Conservation (phyloP, 148 eudicot species). For the Gaultheria prostrata region DNA sequence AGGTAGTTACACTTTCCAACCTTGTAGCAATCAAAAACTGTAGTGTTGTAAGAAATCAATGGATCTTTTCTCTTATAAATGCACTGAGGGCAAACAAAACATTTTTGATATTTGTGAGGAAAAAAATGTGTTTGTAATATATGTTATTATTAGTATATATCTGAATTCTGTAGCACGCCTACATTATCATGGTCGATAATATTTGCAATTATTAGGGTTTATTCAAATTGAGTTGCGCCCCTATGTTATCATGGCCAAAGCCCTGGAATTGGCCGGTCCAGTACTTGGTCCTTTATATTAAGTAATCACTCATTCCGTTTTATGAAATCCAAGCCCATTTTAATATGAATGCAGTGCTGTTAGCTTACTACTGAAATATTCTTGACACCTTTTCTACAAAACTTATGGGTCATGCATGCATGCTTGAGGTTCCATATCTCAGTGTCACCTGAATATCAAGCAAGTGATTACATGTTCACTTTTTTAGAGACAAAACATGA, state of each 20-base stretch:
- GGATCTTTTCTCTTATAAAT: not conserved
- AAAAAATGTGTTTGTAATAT: no score
- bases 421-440: not conserved
- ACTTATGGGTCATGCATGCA: not conserved
- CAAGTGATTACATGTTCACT: not conserved
- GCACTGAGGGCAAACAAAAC: no score
- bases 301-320: not conserved
- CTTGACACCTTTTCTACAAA: not conserved
- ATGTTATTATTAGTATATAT: not conserved
- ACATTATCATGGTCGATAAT: not conserved
- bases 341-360: not conserved
- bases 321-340: not conserved
- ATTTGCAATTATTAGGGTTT: not conserved
- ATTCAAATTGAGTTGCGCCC: not conserved
- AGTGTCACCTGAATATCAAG: not conserved
- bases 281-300: not conserved
- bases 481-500: constrained; percentile 47
- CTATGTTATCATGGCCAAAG: not conserved
- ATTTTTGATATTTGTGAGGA: no score
- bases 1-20: not conserved
- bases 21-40: not conserved
- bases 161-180: not conserved
- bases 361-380: not conserved
- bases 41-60: not conserved
- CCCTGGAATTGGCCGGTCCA: not conserved